Percentiles rank a stretch among this genome's conserved stretches.
Evolutionary conservation across 2,329 filamentous ascomycete species (phyloP).

Genomic region (Apiospora arundinis): DNA sequence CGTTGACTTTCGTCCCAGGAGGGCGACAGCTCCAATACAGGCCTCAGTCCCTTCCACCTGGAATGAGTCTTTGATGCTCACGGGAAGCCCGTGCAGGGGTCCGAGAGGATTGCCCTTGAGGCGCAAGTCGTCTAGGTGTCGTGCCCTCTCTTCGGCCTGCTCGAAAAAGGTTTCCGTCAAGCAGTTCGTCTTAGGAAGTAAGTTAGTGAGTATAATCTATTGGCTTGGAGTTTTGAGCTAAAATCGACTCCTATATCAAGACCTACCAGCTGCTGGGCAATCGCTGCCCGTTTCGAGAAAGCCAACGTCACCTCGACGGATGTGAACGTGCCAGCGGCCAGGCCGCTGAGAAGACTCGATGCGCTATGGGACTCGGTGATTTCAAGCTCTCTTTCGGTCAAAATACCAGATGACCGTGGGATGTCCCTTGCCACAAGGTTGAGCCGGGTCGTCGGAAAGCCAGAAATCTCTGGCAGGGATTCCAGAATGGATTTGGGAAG

Average conservation of each 20-base stretch:
- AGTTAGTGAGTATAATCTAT: neutral
- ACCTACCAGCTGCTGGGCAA: slow-evolving; percentile 20
- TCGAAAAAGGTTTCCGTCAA: neutral
- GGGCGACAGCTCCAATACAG: neutral
- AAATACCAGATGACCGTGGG: neutral
- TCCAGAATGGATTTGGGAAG: neutral
- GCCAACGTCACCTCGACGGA: slow-evolving; percentile 16
- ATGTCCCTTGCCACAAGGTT: neutral
- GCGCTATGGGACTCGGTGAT: neutral
- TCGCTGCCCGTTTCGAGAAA: slow-evolving; percentile 19
- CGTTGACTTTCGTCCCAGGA: neutral
- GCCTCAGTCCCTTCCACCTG: slow-evolving; percentile 16
- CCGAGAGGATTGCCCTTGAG: neutral
- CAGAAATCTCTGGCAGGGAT: neutral
- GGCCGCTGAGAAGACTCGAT: neutral
- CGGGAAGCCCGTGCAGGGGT: slow-evolving; percentile 17
- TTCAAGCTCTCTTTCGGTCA: neutral
- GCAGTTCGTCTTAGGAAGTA: neutral
- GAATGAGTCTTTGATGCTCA: slow-evolving; percentile 20
- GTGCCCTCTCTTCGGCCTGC: slow-evolving; percentile 13
- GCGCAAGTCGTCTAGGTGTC: neutral
- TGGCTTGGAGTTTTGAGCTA: neutral
- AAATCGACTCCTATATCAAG: accelerated
- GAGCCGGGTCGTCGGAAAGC: neutral
- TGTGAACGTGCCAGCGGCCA: neutral